A percentile compares a stretch with the other conserved stretches of the same genome.
Conservation (phyloP, 208 protist species). For the Leishmania lainsoni region DNA sequence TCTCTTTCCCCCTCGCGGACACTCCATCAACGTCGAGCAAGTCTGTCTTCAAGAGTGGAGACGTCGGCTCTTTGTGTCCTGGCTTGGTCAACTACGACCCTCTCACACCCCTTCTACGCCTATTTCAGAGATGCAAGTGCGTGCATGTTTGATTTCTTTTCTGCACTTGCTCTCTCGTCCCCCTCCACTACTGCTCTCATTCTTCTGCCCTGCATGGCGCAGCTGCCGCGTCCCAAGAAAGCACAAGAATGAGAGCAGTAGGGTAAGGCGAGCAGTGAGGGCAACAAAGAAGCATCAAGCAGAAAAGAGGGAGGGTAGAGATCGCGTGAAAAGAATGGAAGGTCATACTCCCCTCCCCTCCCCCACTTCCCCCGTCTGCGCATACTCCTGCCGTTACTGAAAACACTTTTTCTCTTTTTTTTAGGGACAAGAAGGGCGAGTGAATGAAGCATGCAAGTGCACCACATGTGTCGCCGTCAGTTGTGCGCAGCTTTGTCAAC, state of each 20-base stretch:
- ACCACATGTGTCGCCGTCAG: no score
- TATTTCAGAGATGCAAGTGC: not conserved
- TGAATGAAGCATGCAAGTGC: not conserved
- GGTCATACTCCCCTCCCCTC: no score
- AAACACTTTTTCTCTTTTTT: no score
- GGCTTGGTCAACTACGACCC: not conserved
- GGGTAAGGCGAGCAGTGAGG: not conserved
- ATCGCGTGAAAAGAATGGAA: no score
- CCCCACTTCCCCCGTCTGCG: no score
- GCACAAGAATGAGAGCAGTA: not conserved
- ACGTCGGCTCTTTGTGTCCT: not conserved
- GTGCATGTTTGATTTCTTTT: not conserved
- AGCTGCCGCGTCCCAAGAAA: not conserved
- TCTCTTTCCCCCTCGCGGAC: not conserved
- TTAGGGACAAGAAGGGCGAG: slow-evolving; percentile 2
- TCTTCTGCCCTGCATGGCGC: not conserved
- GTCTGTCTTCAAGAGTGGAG: not conserved
- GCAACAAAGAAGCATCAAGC: not conserved
- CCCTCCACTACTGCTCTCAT: not conserved
- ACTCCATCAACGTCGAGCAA: not conserved
- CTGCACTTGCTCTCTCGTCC: not conserved
- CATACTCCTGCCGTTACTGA: no score
- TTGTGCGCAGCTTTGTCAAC: no score
- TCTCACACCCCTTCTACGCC: not conserved
- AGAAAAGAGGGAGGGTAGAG: slow-evolving; percentile 2